Evolutionary conservation across 768 basidiomycete genomes (phyloP).

Genomic region (Hericium erinaceus): DNA sequence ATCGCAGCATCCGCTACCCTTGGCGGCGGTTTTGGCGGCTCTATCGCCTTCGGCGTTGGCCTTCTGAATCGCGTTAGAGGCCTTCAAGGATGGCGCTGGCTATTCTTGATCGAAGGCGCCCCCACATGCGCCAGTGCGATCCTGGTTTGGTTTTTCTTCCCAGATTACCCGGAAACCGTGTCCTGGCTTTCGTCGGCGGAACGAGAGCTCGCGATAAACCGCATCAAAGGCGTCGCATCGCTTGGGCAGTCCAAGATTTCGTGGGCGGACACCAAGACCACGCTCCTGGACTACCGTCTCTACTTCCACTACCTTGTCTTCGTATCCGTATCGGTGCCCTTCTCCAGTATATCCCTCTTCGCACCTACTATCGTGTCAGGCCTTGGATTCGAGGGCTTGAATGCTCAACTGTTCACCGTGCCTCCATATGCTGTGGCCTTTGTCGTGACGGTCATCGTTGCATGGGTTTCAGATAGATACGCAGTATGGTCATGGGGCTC

Average conservation of each 20-base stretch:
- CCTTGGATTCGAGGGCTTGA: slow-evolving; percentile 45
- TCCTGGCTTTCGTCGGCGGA: slow-evolving; percentile 31
- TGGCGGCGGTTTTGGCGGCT: slow-evolving; percentile 17
- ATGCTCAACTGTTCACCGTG: slow-evolving; percentile 56
- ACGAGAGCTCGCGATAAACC: slow-evolving; percentile 27
- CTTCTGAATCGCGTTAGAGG: slow-evolving; percentile 21
- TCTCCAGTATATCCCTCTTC: slow-evolving; percentile 44
- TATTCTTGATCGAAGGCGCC: slow-evolving; percentile 39
- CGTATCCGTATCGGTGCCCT: slow-evolving; percentile 34
- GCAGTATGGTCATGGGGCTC: background rate
- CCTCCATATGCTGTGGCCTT: slow-evolving; percentile 31
- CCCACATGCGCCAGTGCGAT: slow-evolving; percentile 31
- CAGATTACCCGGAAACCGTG: background rate
- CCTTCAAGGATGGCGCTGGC: slow-evolving; percentile 22
- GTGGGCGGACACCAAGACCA: slow-evolving; percentile 28
- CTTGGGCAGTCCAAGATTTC: slow-evolving; percentile 26
- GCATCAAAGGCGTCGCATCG: slow-evolving; percentile 30
- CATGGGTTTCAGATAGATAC: background rate
- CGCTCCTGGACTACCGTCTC: slow-evolving; percentile 27
- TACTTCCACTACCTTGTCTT: slow-evolving; percentile 33
- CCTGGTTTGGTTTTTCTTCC: slow-evolving; percentile 17
- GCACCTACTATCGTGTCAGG: slow-evolving; percentile 61
- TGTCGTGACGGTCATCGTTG: background rate
- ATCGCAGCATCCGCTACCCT: slow-evolving; percentile 24
- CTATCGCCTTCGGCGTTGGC: slow-evolving; percentile 22